Base-by-base conservation (phyloP, 2,329 filamentous ascomycete genomes). In the Cercospora citrullina region DNA sequence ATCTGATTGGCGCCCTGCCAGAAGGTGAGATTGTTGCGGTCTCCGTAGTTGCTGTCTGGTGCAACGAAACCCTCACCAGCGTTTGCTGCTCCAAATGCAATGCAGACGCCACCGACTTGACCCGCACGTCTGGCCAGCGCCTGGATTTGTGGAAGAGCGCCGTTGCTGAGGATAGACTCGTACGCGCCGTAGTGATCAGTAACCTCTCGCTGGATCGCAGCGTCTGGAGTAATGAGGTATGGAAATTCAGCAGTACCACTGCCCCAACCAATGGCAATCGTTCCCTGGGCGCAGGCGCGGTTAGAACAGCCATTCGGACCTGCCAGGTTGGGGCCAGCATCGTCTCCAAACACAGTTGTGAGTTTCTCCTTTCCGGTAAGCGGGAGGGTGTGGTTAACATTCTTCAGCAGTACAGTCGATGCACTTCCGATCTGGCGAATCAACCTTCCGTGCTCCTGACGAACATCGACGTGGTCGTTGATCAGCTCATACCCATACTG, bases 31-130 rank as follows among this genome's bases (percentile, higher is more conserved):
- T 98, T 97, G 75, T 93, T 93, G 66, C 94, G 90, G 79, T 98
- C 94, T 65, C 94, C 94, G 30, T 85, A 83, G 77, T 97, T 97
- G 64, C 88, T 90, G 70, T 94, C 94, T 0, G 96, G 87, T 28
- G 81, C 85, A 75, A 97, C 92, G 81, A 87, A 97, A 4, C 92
- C 93, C 60, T 98, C 94, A 61, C 94, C 94, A 3, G 90, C 87
- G 77, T 94, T 86, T 12, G 93, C 89, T 72, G 96, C 97, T 75
- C 92, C 93, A 74, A 97, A 97, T 7, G 97, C 93, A 51, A 98
- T 86, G 2, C 87, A 85, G 3, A 81, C 84, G 61, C 77, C 77
- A 12, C 69, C 71, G 18, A 78, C 75, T 23, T 75, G 64, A 23
- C 85, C 85, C 3, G 85, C 85, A n/a, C 86, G 86, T n/a, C 79